Base-by-base conservation (phyloP, 139 green algal genomes). In the Picochlorum sp. region DNA sequence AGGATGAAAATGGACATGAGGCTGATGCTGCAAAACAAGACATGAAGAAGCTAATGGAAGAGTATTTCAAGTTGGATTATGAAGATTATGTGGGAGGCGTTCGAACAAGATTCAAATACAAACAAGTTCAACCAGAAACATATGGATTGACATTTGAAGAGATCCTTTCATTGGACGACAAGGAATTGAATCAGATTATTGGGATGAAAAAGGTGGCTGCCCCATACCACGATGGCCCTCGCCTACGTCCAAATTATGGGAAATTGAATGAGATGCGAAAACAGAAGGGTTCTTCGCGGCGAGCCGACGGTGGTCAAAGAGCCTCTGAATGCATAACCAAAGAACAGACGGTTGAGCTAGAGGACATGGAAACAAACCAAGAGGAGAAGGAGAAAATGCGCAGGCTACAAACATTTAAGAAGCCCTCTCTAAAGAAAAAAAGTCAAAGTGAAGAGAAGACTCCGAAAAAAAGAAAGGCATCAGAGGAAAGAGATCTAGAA, bases 11-110 rank as follows among this genome's bases (percentile, higher is more conserved):
- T 8, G 39, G 1, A 8, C 43, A 33, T 24, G 25, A 40, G 20
- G 58, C 33, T 2, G 56, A 36, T 9, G 31, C 31, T n/a, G 58
- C 60, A 13, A 62, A 28, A 3, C 35, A 64, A 18, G 65, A 81
- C 59, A 47, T 82, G 40, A 44, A 73, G 44, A 76, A 78, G 30
- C 52, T 88, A 60, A 55, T 96, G 51, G 81, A 93, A 59, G 87
- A 97, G 63, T 96, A 96, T 65, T 87, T 94, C 74, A 79, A 80
- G 61, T 75, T 97, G 33, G 85, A 97, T 62, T 90, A 89, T 43
- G 90, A 97, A 69, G 89, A 92, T 57, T 57, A 79, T 32, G 73
- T 93, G 7, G 88, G 81, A 0, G 85, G 80, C 20, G 25, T 94
- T 5, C 71, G 69, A 43, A 85, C 70, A n/a, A 66, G 80, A 18